phyloP scores from a whole-genome alignment of 148 eudicot species.

The Chenopodium suecicum region DNA sequence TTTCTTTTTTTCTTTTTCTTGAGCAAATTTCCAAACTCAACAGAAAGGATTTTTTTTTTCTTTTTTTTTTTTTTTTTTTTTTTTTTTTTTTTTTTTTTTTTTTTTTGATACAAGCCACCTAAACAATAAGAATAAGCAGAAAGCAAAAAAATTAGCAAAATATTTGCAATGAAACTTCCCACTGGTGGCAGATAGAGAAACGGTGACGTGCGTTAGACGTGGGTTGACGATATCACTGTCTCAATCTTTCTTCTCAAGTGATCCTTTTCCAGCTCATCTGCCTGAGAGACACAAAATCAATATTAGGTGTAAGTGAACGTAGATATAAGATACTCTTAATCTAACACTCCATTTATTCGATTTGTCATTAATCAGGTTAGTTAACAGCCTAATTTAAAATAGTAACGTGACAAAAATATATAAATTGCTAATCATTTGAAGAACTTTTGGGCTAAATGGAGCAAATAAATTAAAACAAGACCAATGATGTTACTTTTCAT shows the following conservation, averaged over 20 bases:
- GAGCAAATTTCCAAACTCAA: not conserved
- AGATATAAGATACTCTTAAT: too few relatives aligned
- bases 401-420: too few relatives aligned
- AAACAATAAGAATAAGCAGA: not conserved
- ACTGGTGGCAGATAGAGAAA: not conserved
- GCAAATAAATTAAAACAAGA: too few relatives aligned
- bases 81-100: not conserved
- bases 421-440: too few relatives aligned
- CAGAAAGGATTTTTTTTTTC: not conserved
- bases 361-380: too few relatives aligned
- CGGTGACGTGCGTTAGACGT: not conserved
- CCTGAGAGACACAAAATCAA: not conserved
- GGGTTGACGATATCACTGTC: conserved; percentile 16
- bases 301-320: too few relatives aligned
- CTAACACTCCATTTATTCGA: too few relatives aligned
- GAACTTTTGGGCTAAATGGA: too few relatives aligned
- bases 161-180: conserved; percentile 5
- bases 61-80: not conserved
- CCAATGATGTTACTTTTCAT: too few relatives aligned
- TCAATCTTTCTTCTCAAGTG: conserved; percentile 21
- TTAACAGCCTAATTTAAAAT: too few relatives aligned
- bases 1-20: not conserved
- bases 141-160: conserved; percentile 8
- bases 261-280: conserved; percentile 25
- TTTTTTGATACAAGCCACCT: not conserved